These are phyloP conservation scores for Fonsecaea multimorphosa DNA, from an alignment of 2,329 filamentous ascomycete genomes.

Conservation along the genomic window DNA sequence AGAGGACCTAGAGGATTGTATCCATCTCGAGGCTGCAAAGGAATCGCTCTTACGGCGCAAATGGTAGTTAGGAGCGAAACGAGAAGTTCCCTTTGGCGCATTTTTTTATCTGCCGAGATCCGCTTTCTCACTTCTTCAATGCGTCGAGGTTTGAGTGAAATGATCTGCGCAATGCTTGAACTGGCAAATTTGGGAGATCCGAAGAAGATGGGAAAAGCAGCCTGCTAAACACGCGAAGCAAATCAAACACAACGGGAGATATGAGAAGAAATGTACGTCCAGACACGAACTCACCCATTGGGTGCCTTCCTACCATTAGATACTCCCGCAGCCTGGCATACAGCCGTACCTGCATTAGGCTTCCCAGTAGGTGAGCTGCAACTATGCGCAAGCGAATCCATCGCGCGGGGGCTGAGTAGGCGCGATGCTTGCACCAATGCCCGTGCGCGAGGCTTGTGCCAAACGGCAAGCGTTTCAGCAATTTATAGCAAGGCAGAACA, in stretches of 20 bases:
- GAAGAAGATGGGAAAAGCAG: background rate
- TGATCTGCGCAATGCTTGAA: background rate
- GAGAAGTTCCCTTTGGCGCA: slow-evolving; percentile 8
- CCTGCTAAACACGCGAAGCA: background rate
- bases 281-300: slow-evolving; percentile 10
- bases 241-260: background rate
- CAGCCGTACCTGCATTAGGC: slow-evolving; percentile 24
- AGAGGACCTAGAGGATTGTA: slow-evolving; percentile 16
- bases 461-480: slow-evolving; percentile 33
- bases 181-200: background rate
- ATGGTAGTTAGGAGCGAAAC: slow-evolving; percentile 10
- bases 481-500: slow-evolving; percentile 37
- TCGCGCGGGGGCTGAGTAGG: slow-evolving; percentile 30
- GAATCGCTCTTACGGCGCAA: slow-evolving; percentile 21
- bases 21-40: slow-evolving; percentile 16
- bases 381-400: slow-evolving; percentile 15
- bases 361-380: slow-evolving; percentile 13
- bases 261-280: background rate
- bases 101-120: background rate
- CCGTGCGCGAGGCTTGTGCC: slow-evolving; percentile 4
- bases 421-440: slow-evolving; percentile 16
- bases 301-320: slow-evolving; percentile 10
- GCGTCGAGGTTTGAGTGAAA: background rate
- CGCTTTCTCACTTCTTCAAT: background rate
- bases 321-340: background rate